These are phyloP conservation scores for Plenodomus lindquistii DNA, from an alignment of 2,329 filamentous ascomycete genomes.

Conservation along the genomic window DNA sequence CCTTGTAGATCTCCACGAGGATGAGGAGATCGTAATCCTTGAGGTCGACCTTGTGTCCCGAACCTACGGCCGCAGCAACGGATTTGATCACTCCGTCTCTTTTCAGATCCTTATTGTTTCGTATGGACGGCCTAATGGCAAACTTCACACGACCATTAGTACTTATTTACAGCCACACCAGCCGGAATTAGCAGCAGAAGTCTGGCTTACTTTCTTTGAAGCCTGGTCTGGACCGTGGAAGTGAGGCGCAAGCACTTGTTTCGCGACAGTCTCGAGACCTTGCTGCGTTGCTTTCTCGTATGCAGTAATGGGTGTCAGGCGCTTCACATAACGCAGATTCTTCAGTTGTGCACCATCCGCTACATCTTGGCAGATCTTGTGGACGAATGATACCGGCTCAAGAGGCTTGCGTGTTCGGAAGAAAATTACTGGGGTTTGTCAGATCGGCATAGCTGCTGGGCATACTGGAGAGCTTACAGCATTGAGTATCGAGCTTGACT, in stretches of 20 bases:
- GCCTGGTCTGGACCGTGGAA: constrained; percentile 60
- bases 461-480: constrained; percentile 44
- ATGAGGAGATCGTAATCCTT: constrained; percentile 77
- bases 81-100: constrained; percentile 71
- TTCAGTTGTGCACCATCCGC: constrained; percentile 55
- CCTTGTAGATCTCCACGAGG: constrained; percentile 79
- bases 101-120: constrained; percentile 71
- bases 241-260: constrained; percentile 63
- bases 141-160: constrained; percentile 59
- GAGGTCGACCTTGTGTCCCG: constrained; percentile 76
- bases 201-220: constrained; percentile 56
- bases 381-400: constrained; percentile 64
- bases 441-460: constrained; percentile 7
- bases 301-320: constrained; percentile 62
- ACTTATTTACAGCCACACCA: constrained; percentile 10
- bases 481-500: constrained; percentile 60
- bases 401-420: constrained; percentile 61
- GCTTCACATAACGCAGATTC: constrained; percentile 61
- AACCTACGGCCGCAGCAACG: constrained; percentile 67
- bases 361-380: constrained; percentile 61
- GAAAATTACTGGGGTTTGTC: constrained; percentile 55
- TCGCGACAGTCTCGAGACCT: constrained; percentile 68
- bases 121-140: constrained; percentile 78
- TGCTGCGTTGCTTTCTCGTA: constrained; percentile 70
- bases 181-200: constrained; percentile 5